Conservation (phyloP, 129 eudicot genomes). For the Pulicaria dysenterica region DNA sequence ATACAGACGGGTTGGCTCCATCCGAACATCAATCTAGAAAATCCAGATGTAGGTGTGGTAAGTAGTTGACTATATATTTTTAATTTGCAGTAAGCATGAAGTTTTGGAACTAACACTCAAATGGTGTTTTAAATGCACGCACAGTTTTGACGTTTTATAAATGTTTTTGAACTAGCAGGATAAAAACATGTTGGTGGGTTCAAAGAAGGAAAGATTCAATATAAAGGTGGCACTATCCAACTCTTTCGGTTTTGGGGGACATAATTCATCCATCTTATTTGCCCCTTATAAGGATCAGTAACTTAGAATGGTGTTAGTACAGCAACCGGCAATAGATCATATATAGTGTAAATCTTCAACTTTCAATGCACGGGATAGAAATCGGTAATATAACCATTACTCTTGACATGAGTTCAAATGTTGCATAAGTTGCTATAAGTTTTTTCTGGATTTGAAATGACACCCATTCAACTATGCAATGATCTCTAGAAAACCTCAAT, state of each 20-base stretch:
- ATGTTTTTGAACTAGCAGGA: slow-evolving; percentile 46
- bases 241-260: slow-evolving; percentile 85
- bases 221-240: slow-evolving; percentile 72
- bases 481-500: neutral
- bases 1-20: slow-evolving; percentile 76
- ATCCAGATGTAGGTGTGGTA: slow-evolving; percentile 76
- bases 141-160: neutral
- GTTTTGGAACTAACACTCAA: neutral
- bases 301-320: neutral
- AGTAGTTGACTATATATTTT: slow-evolving; percentile 26
- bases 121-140: no score
- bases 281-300: slow-evolving; percentile 56
- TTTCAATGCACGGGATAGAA: slow-evolving; percentile 8
- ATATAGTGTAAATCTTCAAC: slow-evolving; percentile 28
- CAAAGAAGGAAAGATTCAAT: slow-evolving; percentile 52
- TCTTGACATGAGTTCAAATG: slow-evolving; percentile 19
- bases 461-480: slow-evolving; percentile 3
- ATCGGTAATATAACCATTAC: slow-evolving; percentile 1
- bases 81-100: neutral
- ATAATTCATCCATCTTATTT: slow-evolving; percentile 70
- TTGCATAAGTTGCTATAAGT: neutral
- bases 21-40: slow-evolving; percentile 70
- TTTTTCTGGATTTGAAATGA: slow-evolving; percentile 13
- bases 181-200: slow-evolving; percentile 58
- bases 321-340: neutral